These are phyloP conservation scores for Phellinidium pouzarii DNA, from an alignment of 1,284 basidiomycete genomes.

Conservation along the genomic window DNA sequence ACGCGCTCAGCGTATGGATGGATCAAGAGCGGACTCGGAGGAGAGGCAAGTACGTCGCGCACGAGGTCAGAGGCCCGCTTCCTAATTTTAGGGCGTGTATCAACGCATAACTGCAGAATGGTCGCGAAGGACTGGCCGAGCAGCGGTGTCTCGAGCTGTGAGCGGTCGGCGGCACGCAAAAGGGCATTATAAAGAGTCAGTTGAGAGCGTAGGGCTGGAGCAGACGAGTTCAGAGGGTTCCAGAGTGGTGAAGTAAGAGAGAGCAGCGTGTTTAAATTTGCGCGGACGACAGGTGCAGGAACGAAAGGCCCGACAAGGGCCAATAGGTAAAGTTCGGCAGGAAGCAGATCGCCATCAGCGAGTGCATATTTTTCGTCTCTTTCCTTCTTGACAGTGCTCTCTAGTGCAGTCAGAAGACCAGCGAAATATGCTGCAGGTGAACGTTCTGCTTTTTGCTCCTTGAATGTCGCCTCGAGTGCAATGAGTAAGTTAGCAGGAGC, in stretches of 20 bases:
- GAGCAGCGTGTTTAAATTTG: conserved; percentile 58
- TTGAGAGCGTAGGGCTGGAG: conserved; percentile 68
- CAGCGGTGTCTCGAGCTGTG: conserved; percentile 61
- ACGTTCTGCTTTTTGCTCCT: conserved; percentile 65
- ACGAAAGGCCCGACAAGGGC: conserved; percentile 62
- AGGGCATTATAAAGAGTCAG: conserved; percentile 68
- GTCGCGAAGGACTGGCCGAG: conserved; percentile 74
- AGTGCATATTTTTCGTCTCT: conserved; percentile 41
- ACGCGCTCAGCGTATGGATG: conserved; percentile 86
- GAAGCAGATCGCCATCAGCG: conserved; percentile 76
- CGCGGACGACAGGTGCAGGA: conserved; percentile 63
- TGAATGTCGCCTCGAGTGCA: conserved; percentile 86
- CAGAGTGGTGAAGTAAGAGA: conserved; percentile 77
- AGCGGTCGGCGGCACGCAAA: conserved; percentile 59
- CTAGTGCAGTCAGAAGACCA: conserved; percentile 74
- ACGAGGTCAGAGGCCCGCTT: conserved; percentile 87
- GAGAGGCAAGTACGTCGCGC: conserved; percentile 64
- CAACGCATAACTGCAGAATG: conserved; percentile 77
- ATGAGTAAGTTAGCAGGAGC: conserved; percentile 83
- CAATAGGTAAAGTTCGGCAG: conserved; percentile 87
- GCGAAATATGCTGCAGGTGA: conserved; percentile 87
- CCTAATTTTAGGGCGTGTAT: conserved; percentile 90
- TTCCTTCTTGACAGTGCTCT: conserved; percentile 63
- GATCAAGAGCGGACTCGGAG: conserved; percentile 65
- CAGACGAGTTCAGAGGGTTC: conserved; percentile 54